Evolutionary conservation across 2,329 filamentous ascomycete genomes (phyloP).

Genomic region (Penicillium olsonii): DNA sequence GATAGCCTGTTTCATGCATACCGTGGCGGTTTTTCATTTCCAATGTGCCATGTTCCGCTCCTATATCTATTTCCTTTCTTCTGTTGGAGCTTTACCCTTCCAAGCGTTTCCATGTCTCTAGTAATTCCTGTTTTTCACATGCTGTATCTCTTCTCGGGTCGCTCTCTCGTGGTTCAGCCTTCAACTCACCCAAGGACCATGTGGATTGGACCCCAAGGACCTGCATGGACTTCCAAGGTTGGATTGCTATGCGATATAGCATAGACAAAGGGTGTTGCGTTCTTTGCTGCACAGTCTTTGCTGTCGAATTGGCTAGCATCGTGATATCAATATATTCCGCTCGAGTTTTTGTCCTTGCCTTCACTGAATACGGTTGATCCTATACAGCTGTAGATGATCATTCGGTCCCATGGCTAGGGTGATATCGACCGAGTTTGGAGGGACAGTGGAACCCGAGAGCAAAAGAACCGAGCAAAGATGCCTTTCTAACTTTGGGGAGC

Average conservation of each 20-base stretch:
- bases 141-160: background rate
- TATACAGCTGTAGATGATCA: background rate
- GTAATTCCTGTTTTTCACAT: background rate
- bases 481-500: too few species aligned
- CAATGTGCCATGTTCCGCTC: constrained; percentile 2
- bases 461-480: background rate
- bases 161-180: background rate
- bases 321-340: background rate
- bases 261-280: background rate
- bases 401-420: background rate
- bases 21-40: constrained; percentile 13
- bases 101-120: constrained; percentile 8
- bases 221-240: background rate
- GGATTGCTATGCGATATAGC: background rate
- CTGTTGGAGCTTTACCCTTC: constrained; percentile 3
- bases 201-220: background rate
- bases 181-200: background rate
- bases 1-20: constrained; percentile 18
- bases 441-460: background rate
- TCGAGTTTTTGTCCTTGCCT: background rate
- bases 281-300: constrained; percentile 2
- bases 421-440: background rate
- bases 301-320: constrained; percentile 1
- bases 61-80: constrained; percentile 2
- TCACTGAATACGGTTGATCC: background rate